Base-by-base conservation (phyloP, 495 filamentous ascomycete species). In the Friedmanniomyces simplex region DNA sequence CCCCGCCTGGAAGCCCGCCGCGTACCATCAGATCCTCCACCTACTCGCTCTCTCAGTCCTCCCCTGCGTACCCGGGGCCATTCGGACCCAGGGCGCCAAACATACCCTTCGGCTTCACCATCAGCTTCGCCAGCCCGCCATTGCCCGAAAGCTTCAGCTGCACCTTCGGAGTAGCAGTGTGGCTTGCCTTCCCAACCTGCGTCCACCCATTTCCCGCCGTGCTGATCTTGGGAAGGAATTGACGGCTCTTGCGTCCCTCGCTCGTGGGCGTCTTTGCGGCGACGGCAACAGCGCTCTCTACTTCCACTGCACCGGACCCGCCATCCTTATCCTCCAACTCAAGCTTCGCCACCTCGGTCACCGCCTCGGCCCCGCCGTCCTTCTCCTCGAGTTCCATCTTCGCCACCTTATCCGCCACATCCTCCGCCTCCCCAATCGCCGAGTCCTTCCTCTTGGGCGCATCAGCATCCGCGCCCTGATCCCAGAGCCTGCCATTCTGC, bases 401-500 rank as follows among this genome's bases (percentile, higher is more conserved):
- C 20, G 20, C 18, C 41, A 14, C 43, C 2, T 2, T 13, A 11
- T 42, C 36, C 52, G 18, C 32, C 52, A 26, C 20, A 39, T 41
- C 51, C n/a, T 54, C 37, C 21, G 11, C 34, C 11, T 22, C 32
- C 11, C 5, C 26, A 11, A 16, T 8, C 10, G 20, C 51, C 20
- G 51, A 54, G 51, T 43, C 51, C 51, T 54, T 43, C 51, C 36
- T 54, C 20, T 25, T 41, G 2, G 21, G 5, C 32, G 20, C 24
- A 13, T 41, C 21, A 4, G 8, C 21, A 0, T 58, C 55, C 14
- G 42, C 16, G 24, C 13, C 48, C 22, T 47, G n/a, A 10, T 34
- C 50, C 59, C 59, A 62, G 1, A 62, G n/a, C 28, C 55, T 24
- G 10, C 59, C 55, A 37, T 64, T 61, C 24, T 42, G 21, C 36